A percentile compares a stretch with the other conserved stretches of the same genome.
These are phyloP conservation scores for Actinomortierella wolfii DNA, from an alignment of 371 early-diverging fungal species.

Conservation along the genomic window DNA sequence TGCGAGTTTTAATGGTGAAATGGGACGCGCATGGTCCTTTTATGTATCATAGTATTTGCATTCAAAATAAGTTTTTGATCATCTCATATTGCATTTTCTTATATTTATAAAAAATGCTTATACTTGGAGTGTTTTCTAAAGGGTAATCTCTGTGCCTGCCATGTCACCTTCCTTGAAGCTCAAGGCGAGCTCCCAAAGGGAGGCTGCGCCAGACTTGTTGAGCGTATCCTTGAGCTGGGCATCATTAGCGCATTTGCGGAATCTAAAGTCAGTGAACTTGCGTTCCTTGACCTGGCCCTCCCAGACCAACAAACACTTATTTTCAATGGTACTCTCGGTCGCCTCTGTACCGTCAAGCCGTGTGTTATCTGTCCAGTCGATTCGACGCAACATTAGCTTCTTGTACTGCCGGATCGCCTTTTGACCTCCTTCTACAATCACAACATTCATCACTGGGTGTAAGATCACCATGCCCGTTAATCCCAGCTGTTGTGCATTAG, in stretches of 20 bases:
- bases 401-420: conserved; percentile 91
- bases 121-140: conserved; percentile 4
- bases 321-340: conserved; percentile 55
- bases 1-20: conserved; percentile 27
- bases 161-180: conserved; percentile 44
- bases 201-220: conserved; percentile 18
- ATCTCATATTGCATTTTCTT: no score
- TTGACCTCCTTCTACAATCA: conserved; percentile 94
- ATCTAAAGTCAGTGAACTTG: conserved; percentile 78
- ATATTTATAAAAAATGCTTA: background rate
- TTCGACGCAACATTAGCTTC: conserved; percentile 93
- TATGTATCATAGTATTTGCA: no score
- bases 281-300: conserved; percentile 84
- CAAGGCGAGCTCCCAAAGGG: conserved; percentile 42
- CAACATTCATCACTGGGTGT: conserved; percentile 74
- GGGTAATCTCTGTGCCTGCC: conserved; percentile 28
- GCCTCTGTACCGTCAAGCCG: conserved; percentile 42
- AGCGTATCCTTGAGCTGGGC: conserved; percentile 37
- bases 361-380: conserved; percentile 86
- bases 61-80: no score
- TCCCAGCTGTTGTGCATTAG: conserved; percentile 84
- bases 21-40: no score
- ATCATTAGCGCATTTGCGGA: conserved; percentile 79
- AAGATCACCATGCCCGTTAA: conserved; percentile 85
- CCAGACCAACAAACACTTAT: conserved; percentile 91